phyloP scores from a whole-genome alignment of 192 early-diverging fungal species.

The Coemansia sp. region DNA sequence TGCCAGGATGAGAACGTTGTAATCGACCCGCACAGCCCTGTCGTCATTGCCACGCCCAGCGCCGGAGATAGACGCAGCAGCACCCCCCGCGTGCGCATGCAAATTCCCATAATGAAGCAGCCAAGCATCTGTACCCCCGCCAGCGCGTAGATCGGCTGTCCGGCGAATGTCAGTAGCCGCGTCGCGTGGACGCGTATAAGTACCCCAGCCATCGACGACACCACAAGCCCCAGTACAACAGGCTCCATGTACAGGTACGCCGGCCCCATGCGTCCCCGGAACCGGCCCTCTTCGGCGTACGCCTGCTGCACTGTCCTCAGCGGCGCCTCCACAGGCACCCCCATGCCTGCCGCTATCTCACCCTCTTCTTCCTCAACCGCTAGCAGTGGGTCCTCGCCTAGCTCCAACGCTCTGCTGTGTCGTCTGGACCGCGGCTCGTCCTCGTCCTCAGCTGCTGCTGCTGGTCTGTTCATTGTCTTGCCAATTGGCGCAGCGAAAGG shows the following conservation, averaged over 20 bases:
- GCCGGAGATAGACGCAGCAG: conserved; percentile 46
- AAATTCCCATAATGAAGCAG: conserved; percentile 54
- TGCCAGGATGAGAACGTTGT: conserved; percentile 84
- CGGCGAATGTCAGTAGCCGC: conserved; percentile 59
- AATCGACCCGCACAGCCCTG: conserved; percentile 79
- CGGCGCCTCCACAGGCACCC: conserved; percentile 28
- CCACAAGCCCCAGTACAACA: conserved; percentile 19
- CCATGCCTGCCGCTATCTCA: not conserved
- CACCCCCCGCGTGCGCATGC: conserved; percentile 31
- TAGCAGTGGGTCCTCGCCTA: too few species aligned
- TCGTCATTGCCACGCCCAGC: conserved; percentile 59
- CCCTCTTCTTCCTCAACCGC: not conserved
- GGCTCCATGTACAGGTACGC: conserved; percentile 21
- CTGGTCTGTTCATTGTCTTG: not conserved
- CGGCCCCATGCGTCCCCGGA: not conserved
- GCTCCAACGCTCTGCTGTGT: not conserved
- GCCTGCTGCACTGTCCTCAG: conserved; percentile 13
- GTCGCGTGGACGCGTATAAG: conserved; percentile 61
- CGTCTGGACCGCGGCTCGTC: too few species aligned
- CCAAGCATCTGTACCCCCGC: conserved; percentile 70
- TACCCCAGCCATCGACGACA: conserved; percentile 65
- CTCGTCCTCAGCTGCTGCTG: too few species aligned
- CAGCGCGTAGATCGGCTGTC: conserved; percentile 61
- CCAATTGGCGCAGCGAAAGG: not conserved
- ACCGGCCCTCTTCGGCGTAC: conserved; percentile 12